These are phyloP conservation scores for Boletus patriciae DNA, from an alignment of 768 basidiomycete genomes.

Conservation along the genomic window DNA sequence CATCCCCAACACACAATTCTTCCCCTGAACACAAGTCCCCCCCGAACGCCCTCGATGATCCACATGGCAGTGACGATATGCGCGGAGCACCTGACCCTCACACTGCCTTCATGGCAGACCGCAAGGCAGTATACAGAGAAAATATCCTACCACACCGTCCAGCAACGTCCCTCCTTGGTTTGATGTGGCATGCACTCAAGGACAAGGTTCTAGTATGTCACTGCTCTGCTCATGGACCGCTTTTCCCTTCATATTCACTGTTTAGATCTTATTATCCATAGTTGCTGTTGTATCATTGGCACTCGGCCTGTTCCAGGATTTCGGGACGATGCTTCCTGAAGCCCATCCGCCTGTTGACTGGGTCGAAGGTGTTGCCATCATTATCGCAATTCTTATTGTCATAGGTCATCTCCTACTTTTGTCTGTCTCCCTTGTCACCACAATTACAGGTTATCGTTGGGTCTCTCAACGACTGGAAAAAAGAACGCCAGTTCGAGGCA, in stretches of 20 bases:
- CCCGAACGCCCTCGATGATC: background rate
- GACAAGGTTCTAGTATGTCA: slow-evolving; percentile 83
- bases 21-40: slow-evolving; percentile 5
- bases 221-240: background rate
- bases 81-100: slow-evolving; percentile 10
- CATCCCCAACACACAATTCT: slow-evolving; percentile 35
- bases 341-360: slow-evolving; percentile 87
- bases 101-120: slow-evolving; percentile 34
- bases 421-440: background rate
- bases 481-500: slow-evolving; percentile 93
- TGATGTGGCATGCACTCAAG: slow-evolving; percentile 86
- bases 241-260: slow-evolving; percentile 8
- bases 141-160: slow-evolving; percentile 73
- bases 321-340: slow-evolving; percentile 63
- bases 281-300: slow-evolving; percentile 93
- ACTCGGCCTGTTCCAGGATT: slow-evolving; percentile 91
- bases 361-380: slow-evolving; percentile 91
- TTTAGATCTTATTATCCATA: slow-evolving; percentile 81
- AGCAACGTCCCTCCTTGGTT: slow-evolving; percentile 63
- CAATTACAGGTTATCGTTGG: slow-evolving; percentile 76
- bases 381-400: slow-evolving; percentile 73
- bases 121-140: no score
- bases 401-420: slow-evolving; percentile 41
- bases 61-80: background rate
- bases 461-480: slow-evolving; percentile 97